Percentiles rank a stretch among this genome's conserved stretches.
Evolutionary conservation across 805 yeast genomes (phyloP).

Genomic region (Lipomyces lipofer): DNA sequence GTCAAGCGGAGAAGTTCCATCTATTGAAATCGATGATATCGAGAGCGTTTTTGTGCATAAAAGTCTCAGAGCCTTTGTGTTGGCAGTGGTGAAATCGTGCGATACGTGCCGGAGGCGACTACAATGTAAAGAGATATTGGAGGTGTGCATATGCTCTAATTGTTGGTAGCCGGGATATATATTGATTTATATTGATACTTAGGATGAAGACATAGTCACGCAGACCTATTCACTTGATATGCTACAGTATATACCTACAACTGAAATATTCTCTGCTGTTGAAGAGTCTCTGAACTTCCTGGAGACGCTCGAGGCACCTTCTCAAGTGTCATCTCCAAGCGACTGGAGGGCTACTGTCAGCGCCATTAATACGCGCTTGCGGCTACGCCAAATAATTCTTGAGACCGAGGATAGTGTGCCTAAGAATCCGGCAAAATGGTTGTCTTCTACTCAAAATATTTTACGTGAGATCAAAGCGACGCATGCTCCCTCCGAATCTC

Average conservation of each 20-base stretch:
- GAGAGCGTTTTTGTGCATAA: constrained; percentile 11
- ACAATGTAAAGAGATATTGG: constrained; percentile 15
- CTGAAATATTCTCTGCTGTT: background rate
- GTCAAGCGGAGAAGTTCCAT: background rate
- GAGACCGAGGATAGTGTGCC: background rate
- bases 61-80: constrained; percentile 16
- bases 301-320: too few species aligned
- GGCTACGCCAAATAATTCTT: background rate
- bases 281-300: too few species aligned
- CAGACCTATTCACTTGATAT: constrained; percentile 21
- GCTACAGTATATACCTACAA: constrained; percentile 12
- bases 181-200: background rate
- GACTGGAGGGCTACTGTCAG: too few species aligned
- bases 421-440: background rate
- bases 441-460: background rate
- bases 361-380: background rate
- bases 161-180: background rate
- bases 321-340: too few species aligned
- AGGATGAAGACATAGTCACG: constrained; percentile 30
- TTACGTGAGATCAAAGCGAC: background rate
- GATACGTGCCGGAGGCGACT: constrained; percentile 16
- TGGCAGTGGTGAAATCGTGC: constrained; percentile 15
- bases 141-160: constrained; percentile 5
- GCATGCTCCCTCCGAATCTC: constrained; percentile 2
- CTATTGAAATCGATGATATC: background rate